A percentile compares a stretch with the other conserved stretches of the same genome.
Conservation (phyloP, 2,329 filamentous ascomycete genomes). For the Penicillium olsonii region DNA sequence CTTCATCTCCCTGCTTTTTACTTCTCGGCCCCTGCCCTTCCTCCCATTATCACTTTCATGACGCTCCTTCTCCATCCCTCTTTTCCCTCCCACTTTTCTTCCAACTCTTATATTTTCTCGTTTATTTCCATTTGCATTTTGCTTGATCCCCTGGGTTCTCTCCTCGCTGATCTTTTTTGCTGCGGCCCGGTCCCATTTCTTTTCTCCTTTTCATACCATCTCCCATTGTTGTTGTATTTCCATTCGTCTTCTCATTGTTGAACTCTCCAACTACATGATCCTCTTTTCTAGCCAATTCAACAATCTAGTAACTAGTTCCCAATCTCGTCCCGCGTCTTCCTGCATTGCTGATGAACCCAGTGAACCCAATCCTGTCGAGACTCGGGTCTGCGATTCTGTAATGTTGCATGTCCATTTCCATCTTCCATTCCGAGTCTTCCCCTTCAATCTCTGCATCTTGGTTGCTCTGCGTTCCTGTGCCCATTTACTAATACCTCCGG, state of each 20-base stretch:
- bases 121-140: constrained; percentile 23
- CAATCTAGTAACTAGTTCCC: constrained; percentile 29
- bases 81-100: constrained; percentile 19
- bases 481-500: background rate
- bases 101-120: constrained; percentile 15
- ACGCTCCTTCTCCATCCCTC: constrained; percentile 20
- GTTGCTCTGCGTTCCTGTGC: background rate
- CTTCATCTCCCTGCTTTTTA: constrained; percentile 14
- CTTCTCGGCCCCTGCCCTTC: constrained; percentile 12
- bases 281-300: constrained; percentile 34
- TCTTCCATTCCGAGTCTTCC: background rate
- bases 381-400: background rate
- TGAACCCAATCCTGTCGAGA: background rate
- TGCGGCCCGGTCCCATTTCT: constrained; percentile 19
- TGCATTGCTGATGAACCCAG: background rate
- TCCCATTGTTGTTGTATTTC: constrained; percentile 32
- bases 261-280: constrained; percentile 32
- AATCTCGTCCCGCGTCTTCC: constrained; percentile 13
- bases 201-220: constrained; percentile 26
- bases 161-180: constrained; percentile 22
- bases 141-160: constrained; percentile 19
- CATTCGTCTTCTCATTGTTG: constrained; percentile 36
- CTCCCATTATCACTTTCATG: constrained; percentile 18
- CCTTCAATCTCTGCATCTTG: background rate
- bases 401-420: constrained; percentile 1